These are phyloP conservation scores for Candolleomyces aberdarensis DNA, from an alignment of 768 basidiomycete genomes.

Conservation along the genomic window DNA sequence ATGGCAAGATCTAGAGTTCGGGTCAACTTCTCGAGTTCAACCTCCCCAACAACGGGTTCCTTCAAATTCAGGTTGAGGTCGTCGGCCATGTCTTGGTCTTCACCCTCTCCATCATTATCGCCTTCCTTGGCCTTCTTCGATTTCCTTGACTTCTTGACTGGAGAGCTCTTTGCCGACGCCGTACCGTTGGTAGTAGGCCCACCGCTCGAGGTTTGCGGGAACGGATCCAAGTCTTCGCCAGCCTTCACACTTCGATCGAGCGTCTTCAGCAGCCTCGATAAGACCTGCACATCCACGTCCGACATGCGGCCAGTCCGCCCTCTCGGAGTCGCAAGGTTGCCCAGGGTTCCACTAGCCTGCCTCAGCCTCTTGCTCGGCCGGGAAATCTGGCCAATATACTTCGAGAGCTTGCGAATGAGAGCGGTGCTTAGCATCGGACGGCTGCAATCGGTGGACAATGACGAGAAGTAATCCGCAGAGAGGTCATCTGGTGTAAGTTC, in stretches of 20 bases:
- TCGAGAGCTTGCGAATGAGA: slow-evolving; percentile 65
- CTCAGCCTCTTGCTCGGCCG: slow-evolving; percentile 67
- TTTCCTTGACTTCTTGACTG: slow-evolving; percentile 45
- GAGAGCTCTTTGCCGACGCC: slow-evolving; percentile 32
- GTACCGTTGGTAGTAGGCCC: background rate
- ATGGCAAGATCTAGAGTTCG: slow-evolving; percentile 56
- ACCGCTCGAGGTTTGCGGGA: slow-evolving; percentile 35
- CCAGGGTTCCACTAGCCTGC: slow-evolving; percentile 28
- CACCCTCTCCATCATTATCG: slow-evolving; percentile 21
- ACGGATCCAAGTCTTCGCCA: slow-evolving; percentile 74
- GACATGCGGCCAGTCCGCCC: slow-evolving; percentile 52
- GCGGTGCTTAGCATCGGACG: slow-evolving; percentile 58
- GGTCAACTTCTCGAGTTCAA: slow-evolving; percentile 48
- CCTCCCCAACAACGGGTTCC: slow-evolving; percentile 35
- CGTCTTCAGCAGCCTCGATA: slow-evolving; percentile 70
- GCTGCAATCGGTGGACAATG: slow-evolving; percentile 51
- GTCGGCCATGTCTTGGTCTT: slow-evolving; percentile 22
- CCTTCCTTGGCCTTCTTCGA: slow-evolving; percentile 38
- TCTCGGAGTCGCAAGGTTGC: slow-evolving; percentile 43
- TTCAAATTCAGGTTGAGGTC: slow-evolving; percentile 14
- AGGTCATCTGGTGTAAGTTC: slow-evolving; percentile 67
- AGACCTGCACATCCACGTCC: slow-evolving; percentile 59
- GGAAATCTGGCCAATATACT: slow-evolving; percentile 63
- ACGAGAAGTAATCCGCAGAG: slow-evolving; percentile 62
- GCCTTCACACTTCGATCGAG: slow-evolving; percentile 76